Conservation (phyloP, 2,329 filamentous ascomycete genomes). For the Knoxdaviesia proteae region DNA sequence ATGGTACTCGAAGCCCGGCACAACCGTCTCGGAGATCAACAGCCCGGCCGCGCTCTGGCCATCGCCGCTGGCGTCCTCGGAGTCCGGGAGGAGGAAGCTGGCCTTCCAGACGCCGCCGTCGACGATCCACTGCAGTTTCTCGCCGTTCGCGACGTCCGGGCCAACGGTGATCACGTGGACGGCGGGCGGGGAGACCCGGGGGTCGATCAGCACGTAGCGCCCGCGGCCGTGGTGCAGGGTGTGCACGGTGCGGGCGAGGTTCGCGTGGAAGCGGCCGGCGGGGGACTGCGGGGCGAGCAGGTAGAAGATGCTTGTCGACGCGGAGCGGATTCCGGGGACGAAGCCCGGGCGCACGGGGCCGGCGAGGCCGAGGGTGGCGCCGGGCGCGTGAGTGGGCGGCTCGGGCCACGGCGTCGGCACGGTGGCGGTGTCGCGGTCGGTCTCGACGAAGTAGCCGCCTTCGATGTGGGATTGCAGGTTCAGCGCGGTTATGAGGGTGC, state of each 20-base stretch:
- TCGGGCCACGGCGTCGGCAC: constrained; percentile 34
- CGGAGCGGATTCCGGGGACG: constrained; percentile 22
- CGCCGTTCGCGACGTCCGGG: constrained; percentile 30
- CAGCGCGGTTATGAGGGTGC: constrained; percentile 16
- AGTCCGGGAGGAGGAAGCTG: constrained; percentile 30
- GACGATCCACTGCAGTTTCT: constrained; percentile 47
- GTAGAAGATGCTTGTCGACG: constrained; percentile 44
- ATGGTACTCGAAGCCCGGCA: constrained; percentile 45
- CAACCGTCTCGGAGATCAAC: constrained; percentile 46
- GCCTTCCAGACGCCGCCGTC: constrained; percentile 48
- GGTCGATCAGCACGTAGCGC: constrained; percentile 39
- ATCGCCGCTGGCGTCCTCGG: constrained; percentile 14
- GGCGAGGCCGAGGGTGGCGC: constrained; percentile 13
- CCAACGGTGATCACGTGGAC: constrained; percentile 43
- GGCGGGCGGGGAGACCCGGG: constrained; percentile 13
- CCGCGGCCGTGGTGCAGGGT: constrained; percentile 42
- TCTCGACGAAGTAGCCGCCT: constrained; percentile 44
- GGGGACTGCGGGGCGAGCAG: constrained; percentile 34
- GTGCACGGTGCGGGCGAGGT: constrained; percentile 40
- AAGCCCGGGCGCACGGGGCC: constrained; percentile 14
- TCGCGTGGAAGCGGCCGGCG: constrained; percentile 41
- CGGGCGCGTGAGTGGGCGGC: constrained; percentile 14
- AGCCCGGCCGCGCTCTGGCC: constrained; percentile 22
- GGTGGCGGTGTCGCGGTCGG: constrained; percentile 28
- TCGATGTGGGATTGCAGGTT: constrained; percentile 34